These are phyloP conservation scores for Gastrolobium bilobum DNA, from an alignment of 306 rosid species.

Conservation along the genomic window DNA sequence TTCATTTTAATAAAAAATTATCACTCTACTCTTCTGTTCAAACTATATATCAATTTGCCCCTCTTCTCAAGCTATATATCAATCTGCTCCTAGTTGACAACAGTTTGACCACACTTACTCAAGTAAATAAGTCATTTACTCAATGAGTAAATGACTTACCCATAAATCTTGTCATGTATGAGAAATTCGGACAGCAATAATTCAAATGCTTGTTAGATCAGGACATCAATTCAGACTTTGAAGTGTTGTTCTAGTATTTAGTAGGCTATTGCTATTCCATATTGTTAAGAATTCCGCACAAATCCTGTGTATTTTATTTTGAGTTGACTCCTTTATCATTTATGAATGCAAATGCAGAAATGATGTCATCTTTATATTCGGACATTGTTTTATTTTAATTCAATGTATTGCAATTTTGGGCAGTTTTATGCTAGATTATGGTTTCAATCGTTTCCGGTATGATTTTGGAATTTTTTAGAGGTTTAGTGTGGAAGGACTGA, in stretches of 20 bases:
- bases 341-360: slow-evolving; percentile 51
- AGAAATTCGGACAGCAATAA: slow-evolving; percentile 58
- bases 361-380: slow-evolving; percentile 47
- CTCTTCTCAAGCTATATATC: no score
- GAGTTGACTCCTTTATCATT: slow-evolving; percentile 39
- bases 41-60: no score
- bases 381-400: neutral
- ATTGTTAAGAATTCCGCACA: slow-evolving; percentile 61
- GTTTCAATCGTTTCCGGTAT: neutral
- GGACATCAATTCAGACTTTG: slow-evolving; percentile 51
- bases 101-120: no score
- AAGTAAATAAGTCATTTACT: no score
- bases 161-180: slow-evolving; percentile 59
- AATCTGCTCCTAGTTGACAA: no score
- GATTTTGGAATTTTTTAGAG: neutral
- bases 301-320: slow-evolving; percentile 54
- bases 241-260: slow-evolving; percentile 52
- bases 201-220: slow-evolving; percentile 62
- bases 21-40: no score
- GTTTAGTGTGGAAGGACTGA: neutral
- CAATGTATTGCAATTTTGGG: neutral
- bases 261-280: slow-evolving; percentile 58
- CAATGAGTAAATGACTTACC: neutral
- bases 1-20: no score
- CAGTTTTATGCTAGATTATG: slow-evolving; percentile 5